Percentiles rank a stretch among this genome's conserved stretches.
These are phyloP conservation scores for Conringia planisiliqua DNA, from an alignment of 345 rosid genomes.

Conservation along the genomic window DNA sequence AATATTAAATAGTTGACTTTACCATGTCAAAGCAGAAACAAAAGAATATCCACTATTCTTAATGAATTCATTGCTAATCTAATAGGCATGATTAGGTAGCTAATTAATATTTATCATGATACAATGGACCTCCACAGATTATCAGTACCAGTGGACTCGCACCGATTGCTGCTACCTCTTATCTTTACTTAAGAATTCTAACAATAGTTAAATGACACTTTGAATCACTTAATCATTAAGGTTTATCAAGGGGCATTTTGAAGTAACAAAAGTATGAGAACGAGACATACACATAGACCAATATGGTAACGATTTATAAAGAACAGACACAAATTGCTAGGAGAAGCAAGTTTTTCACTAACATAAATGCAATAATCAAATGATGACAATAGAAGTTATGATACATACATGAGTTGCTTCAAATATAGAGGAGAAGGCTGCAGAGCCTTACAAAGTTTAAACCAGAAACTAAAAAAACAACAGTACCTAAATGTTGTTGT, in stretches of 20 bases:
- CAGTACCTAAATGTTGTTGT: constrained; percentile 31
- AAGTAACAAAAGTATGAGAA: neutral
- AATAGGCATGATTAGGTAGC: constrained; percentile 21
- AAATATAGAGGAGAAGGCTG: neutral
- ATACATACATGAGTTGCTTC: constrained; percentile 14
- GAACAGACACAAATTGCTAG: neutral
- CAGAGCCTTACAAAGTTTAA: constrained; percentile 23
- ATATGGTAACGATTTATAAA: neutral
- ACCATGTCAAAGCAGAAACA: constrained; percentile 22
- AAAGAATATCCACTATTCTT: constrained; percentile 15
- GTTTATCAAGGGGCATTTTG: neutral
- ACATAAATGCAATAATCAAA: constrained; percentile 12
- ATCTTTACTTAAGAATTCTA: neutral
- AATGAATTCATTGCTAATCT: constrained; percentile 20
- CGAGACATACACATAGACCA: neutral
- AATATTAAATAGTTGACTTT: constrained; percentile 18
- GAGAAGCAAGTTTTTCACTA: constrained; percentile 8
- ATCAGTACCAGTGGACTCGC: constrained; percentile 3
- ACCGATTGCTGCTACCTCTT: constrained; percentile 6
- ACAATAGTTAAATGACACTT: neutral
- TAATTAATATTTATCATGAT: constrained; percentile 18
- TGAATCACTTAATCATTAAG: neutral
- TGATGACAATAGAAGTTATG: constrained; percentile 14
- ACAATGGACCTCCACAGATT: constrained; percentile 3
- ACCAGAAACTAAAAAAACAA: neutral